Base-by-base conservation (phyloP, 805 yeast species). In the Ogataea zsoltii region DNA sequence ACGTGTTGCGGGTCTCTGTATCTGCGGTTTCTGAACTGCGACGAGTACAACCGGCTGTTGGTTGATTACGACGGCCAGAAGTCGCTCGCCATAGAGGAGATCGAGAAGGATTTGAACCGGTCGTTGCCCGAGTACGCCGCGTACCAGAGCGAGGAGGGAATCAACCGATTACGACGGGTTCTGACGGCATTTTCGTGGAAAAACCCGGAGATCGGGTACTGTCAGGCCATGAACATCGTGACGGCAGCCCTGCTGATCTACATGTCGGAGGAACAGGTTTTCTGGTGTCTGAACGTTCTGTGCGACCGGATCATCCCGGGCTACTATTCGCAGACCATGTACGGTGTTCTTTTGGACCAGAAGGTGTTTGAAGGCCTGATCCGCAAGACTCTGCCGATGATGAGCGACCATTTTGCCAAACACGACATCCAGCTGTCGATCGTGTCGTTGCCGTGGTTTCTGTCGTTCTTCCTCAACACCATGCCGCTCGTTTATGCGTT, bases 211-310 rank as follows among this genome's bases (percentile, higher is more conserved):
- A 88, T 94, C 19, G 99, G 99, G 0, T 94, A 94, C 65, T 94
- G 99, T 63, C 99, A 94, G 66, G 99, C 98, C 1, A 94, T 95
- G 99, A 94, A 94, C 62, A 94, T 94, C 41, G 90, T 87, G 7
- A 82, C 80, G 2, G 96, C 96, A 1, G 91, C 88, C 0, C 64
- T 87, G 42, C 67, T 87, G 48, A 85, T 85, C 32, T 86, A 82
- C 63, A 90, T 88, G 85, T 85, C 95, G 7, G 99, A 94, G 65
- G 99, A 92, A 54, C 98, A 94, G 66, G 98, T 97, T 0, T 94
- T 89, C 61, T 94, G 98, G 98, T 80, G 92, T 46, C 73, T 94
- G 45, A 79, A 82, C 44, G 78, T 80, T 14, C 66, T 94, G 2
- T 90, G 97, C 68, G 96, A 90, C 48, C 77, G 81, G 32, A 78